These are phyloP conservation scores for Oryza glumipatula DNA, from an alignment of 176 grass and related monocot genomes.

Conservation along the genomic window DNA sequence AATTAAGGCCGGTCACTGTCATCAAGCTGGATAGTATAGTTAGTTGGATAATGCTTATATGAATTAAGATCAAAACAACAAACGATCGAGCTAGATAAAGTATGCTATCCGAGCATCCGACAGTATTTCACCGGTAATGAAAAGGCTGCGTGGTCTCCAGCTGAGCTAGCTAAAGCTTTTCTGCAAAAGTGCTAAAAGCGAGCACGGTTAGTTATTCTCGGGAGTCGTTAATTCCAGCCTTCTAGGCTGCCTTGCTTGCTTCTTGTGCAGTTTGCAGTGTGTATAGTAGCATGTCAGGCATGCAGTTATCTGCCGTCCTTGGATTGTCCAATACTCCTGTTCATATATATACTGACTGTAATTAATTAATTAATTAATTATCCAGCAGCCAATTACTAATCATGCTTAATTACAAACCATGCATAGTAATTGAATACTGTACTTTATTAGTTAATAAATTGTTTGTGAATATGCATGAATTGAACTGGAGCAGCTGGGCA, in stretches of 20 bases:
- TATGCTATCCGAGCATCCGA: slow-evolving; percentile 35
- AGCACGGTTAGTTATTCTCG: slow-evolving; percentile 60
- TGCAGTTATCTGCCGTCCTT: not conserved
- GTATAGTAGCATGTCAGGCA: not conserved
- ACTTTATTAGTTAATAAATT: no score
- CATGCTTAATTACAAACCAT: no score
- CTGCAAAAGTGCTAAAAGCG: slow-evolving; percentile 52
- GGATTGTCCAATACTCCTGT: slow-evolving; percentile 3
- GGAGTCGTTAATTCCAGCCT: slow-evolving; percentile 39
- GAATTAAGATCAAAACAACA: not conserved
- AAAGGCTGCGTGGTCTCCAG: slow-evolving; percentile 43
- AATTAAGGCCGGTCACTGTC: not conserved
- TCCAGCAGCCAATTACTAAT: no score
- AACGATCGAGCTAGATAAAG: not conserved
- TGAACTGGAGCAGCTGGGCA: not conserved
- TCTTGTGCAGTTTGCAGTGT: slow-evolving; percentile 17
- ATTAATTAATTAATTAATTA: not conserved
- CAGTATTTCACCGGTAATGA: slow-evolving; percentile 54
- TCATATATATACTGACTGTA: not conserved
- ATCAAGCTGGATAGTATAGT: not conserved
- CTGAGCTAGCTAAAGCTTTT: slow-evolving; percentile 36
- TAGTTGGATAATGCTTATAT: not conserved
- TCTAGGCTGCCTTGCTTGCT: slow-evolving; percentile 32
- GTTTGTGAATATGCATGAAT: no score
- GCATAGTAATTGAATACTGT: no score